Conservation (phyloP, 2,329 filamentous ascomycete genomes). For the Scedosporium aurantiacum region DNA sequence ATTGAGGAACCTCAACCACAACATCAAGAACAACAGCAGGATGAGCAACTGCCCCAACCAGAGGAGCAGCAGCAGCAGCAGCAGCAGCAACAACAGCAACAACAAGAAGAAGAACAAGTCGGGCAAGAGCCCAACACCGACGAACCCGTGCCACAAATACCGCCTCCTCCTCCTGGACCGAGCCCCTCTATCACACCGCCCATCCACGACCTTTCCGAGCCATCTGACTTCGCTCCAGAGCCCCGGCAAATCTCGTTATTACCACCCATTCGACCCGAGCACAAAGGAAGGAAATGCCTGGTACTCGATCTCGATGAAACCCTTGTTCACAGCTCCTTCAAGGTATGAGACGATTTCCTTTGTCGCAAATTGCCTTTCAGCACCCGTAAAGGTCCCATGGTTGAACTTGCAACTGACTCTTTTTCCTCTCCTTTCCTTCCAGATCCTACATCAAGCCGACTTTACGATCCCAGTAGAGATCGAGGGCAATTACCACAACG, state of each 20-base stretch:
- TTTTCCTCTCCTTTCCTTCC: not conserved
- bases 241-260: slow-evolving; percentile 59
- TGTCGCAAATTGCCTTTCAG: not conserved
- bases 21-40: slow-evolving; percentile 1
- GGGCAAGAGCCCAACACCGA: slow-evolving; percentile 11
- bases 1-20: slow-evolving; percentile 26
- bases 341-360: slow-evolving; percentile 43
- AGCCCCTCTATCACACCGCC: slow-evolving; percentile 22
- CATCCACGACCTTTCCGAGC: slow-evolving; percentile 22
- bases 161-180: slow-evolving; percentile 37
- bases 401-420: slow-evolving; percentile 6
- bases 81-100: not conserved
- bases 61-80: slow-evolving; percentile 24
- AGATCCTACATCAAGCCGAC: slow-evolving; percentile 96
- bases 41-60: slow-evolving; percentile 5
- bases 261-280: slow-evolving; percentile 67
- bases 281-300: slow-evolving; percentile 83
- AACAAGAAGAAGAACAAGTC: not conserved
- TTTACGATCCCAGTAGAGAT: slow-evolving; percentile 99
- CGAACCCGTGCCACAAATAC: slow-evolving; percentile 25
- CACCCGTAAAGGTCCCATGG: not conserved
- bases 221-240: slow-evolving; percentile 18
- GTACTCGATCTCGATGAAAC: slow-evolving; percentile 96
- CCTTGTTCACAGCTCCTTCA: slow-evolving; percentile 96
- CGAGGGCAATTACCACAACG: slow-evolving; percentile 97